phyloP scores from a whole-genome alignment of 371 early-diverging fungal species.

The Blakeslea trispora region DNA sequence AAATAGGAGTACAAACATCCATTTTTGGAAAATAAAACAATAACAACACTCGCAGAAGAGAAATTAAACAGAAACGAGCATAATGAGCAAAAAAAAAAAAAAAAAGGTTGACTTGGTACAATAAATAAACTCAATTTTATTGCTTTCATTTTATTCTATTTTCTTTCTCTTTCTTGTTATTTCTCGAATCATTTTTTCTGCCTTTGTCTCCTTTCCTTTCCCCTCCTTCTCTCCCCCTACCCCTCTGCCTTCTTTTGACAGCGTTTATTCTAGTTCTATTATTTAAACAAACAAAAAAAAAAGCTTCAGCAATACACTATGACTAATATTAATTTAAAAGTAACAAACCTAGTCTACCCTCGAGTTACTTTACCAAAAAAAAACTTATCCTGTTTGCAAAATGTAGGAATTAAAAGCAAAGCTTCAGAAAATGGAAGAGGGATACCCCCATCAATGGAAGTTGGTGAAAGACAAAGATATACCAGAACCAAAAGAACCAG shows the following conservation, averaged over 20 bases:
- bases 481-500: not conserved
- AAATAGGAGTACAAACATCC: conserved; percentile 13
- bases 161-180: conserved; percentile 3
- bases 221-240: too few relatives aligned
- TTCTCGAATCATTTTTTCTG: too few relatives aligned
- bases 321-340: too few relatives aligned
- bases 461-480: conserved; percentile 26
- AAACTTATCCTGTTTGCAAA: too few relatives aligned
- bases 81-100: not conserved
- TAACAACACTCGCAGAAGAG: too few relatives aligned
- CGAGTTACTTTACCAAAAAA: too few relatives aligned
- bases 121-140: conserved; percentile 4
- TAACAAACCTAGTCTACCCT: not conserved
- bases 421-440: conserved; percentile 12
- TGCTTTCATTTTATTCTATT: conserved; percentile 3
- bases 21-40: conserved; percentile 20
- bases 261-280: too few relatives aligned
- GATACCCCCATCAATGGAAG: conserved; percentile 31
- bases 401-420: conserved; percentile 21
- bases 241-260: too few relatives aligned
- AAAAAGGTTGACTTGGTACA: too few relatives aligned
- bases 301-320: too few relatives aligned
- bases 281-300: too few relatives aligned
- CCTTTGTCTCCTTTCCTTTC: too few relatives aligned
- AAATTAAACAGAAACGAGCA: conserved; percentile 12